Evolutionary conservation across 129 eudicot species (phyloP), one percentile per base, ranked within the genome.

Genomic region (Tagetes erecta): DNA sequence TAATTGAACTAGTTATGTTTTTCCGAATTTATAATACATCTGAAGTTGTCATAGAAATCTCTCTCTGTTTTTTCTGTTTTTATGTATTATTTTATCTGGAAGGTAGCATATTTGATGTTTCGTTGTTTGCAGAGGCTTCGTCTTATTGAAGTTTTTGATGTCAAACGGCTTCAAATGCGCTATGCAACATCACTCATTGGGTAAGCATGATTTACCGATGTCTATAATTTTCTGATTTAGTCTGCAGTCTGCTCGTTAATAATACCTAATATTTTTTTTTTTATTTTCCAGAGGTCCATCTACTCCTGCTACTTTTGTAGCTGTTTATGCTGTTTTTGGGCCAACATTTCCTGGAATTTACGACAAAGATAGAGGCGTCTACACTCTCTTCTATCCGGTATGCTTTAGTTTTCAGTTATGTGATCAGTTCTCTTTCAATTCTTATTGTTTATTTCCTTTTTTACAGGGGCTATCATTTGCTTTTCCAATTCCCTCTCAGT

Each of bases 331-430:
- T 9, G 88, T 88, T 55, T 94, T 94, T 67, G 98, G 98, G 74
- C 98, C 97, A 7, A 94, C 98, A 44, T 94, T 80, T 83, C 98
- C 96, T 53, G 98, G 98, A 81, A 88, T 83, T 12, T 88, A 90
- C 73, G 98, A 94, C 83, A 85, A 88, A 79, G 92, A 88, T 4
- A 86, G 97, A 83, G 92, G 91, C 11, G 85, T 90, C 35, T 94
- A 94, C 87, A 83, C 95, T 41, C 86, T 94, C 31, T 86, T 90
- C 66, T 94, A 94, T 78, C 97, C 97, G 7, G 99, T 94, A 86
- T 27, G 85, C 62, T 72, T 34, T 57, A 40, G 41, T 45, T 71
- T 30, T 70, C 80, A 53, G 44, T 70, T 27, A 52, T 30, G 27
- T 65, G 27, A 11, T 38, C 51, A 1, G 0, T 67, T 66, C 14